phyloP scores from a whole-genome alignment of 352 stramenopile genomes.

The Poterioochromonas sp. region DNA sequence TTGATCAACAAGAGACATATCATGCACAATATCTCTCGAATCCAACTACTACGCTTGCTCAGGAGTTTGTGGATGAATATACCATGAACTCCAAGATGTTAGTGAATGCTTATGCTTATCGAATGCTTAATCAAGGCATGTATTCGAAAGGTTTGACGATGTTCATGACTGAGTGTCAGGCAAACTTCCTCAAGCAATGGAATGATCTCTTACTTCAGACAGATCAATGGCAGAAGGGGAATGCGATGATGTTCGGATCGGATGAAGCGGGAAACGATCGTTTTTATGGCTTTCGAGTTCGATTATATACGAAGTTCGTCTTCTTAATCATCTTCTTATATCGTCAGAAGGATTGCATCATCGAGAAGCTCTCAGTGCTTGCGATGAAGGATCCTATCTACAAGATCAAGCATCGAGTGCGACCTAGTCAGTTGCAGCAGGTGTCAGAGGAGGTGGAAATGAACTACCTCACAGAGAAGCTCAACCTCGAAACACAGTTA shows the following conservation, averaged over 20 bases:
- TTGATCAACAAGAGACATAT: no score
- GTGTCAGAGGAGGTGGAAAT: not conserved
- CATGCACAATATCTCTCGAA: no score
- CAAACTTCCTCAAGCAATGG: not conserved
- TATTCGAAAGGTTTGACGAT: not conserved
- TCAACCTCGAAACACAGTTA: not conserved
- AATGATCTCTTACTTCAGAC: not conserved
- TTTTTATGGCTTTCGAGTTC: slow-evolving; percentile 27
- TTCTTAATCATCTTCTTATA: not conserved
- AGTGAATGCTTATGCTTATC: not conserved
- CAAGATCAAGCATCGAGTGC: slow-evolving; percentile 3
- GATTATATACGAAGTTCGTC: not conserved
- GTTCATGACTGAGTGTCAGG: not conserved
- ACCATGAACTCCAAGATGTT: not conserved
- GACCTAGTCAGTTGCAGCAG: not conserved
- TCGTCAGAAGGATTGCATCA: not conserved
- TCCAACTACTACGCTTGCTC: no score
- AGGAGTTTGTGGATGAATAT: slow-evolving; percentile 1
- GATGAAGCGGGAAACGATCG: not conserved
- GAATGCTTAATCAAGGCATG: slow-evolving; percentile 7
- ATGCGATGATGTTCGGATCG: not conserved
- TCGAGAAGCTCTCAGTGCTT: not conserved
- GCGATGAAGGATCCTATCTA: not conserved
- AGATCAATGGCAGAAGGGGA: slow-evolving; percentile 2
- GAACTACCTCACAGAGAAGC: not conserved